Base-by-base conservation (phyloP, 2,329 filamentous ascomycete genomes). In the Pseudogymnoascus sp. region DNA sequence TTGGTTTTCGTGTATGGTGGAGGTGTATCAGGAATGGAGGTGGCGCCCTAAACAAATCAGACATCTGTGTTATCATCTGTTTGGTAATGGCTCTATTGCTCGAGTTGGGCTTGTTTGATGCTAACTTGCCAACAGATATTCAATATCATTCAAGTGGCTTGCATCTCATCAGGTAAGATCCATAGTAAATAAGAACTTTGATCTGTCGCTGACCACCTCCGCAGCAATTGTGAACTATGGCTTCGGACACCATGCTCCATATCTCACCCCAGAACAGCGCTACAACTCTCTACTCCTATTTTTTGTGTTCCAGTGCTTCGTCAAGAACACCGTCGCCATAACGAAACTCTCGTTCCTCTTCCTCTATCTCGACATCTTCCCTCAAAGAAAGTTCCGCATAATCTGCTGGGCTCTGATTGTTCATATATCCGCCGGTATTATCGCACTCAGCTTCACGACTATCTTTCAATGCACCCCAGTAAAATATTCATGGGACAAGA, bases 291-390 rank as follows among this genome's bases (percentile, higher is more conserved):
- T 61, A 35, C 62, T 62, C 22, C 61, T 63, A 11, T 64, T 63
- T 38, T 63, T 62, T 28, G 41, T 47, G 20, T 47, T 47, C 22
- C 41, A 47, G 14, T 47, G 41, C 41, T 28, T 47, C 6, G 41
- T 47, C 22, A 47, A 47, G 7, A 47, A 47, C 22, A 61, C 64
- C 3, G 62, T 64, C 15, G 59, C 61, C 20, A 59, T 65, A 28
- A 62, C 64, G 22, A 65, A 65, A 58, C 41, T 65, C 11, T 63
- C 50, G 20, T 57, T 65, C 36, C 53, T 65, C 20, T 58, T 58
- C 18, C 58, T 65, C 22, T 65, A 65, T 33, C 59, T 64, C 15
- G 60, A 63, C 28, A 62, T 65, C 9, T 65, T 65, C 25, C 58
- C 61, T 2, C 43, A 43, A 18, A 62, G 59, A 11, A 57, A 57